Percentiles rank a stretch among this genome's conserved stretches.
Conservation (phyloP, 73 alveolate genomes). For the Effrenium voratum region DNA sequence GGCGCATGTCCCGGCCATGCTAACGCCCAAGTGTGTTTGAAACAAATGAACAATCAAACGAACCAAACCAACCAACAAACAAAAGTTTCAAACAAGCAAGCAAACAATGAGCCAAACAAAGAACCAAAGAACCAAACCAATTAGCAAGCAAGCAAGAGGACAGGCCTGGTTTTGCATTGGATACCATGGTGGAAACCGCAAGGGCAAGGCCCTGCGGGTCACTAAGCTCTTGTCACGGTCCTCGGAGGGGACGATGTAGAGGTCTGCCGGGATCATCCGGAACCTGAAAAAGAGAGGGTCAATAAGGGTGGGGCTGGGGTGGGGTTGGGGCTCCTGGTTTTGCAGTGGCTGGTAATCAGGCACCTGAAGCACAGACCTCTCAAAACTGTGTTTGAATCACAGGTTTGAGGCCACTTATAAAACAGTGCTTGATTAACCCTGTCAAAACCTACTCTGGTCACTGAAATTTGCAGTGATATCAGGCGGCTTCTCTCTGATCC, state of each 20-base stretch:
- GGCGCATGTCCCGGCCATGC: no score
- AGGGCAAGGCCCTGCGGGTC: neutral
- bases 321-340: no score
- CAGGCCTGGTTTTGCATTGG: neutral
- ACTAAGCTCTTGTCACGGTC: neutral
- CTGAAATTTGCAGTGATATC: no score
- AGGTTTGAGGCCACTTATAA: no score
- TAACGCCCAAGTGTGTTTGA: neutral
- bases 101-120: neutral
- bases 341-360: no score
- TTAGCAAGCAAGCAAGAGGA: neutral
- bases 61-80: neutral
- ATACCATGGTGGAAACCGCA: neutral
- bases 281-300: conserved; percentile 45
- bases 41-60: neutral
- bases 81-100: neutral
- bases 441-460: no score
- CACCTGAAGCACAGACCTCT: no score
- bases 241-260: conserved; percentile 93
- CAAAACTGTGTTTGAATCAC: no score
- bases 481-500: no score
- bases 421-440: no score
- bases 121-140: neutral
- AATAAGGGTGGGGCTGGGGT: no score
- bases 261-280: conserved; percentile 85